These are phyloP conservation scores for Bacidia rubella DNA, from an alignment of 495 filamentous ascomycete species.

Conservation along the genomic window DNA sequence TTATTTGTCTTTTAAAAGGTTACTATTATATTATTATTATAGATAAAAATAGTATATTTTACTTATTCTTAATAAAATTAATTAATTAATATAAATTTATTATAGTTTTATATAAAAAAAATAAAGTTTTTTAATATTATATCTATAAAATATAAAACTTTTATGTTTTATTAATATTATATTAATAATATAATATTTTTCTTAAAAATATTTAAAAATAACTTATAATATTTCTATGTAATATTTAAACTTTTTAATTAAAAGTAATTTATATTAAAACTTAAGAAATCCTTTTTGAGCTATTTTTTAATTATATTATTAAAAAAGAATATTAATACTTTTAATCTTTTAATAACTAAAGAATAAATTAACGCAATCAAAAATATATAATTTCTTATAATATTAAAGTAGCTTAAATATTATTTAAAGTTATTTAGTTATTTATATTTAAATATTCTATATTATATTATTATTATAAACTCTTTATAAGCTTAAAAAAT, in stretches of 20 bases:
- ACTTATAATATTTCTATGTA: too few relatives aligned
- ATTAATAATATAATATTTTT: slow-evolving; percentile 10
- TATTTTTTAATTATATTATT: neutral
- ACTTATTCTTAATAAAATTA: neutral
- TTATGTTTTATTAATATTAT: neutral
- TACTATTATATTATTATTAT: slow-evolving; percentile 3
- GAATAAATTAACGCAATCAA: neutral
- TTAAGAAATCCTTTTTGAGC: too few relatives aligned
- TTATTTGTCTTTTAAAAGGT: neutral
- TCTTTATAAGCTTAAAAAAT: neutral
- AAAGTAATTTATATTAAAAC: too few relatives aligned
- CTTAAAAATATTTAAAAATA: slow-evolving; percentile 1
- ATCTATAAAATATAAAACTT: neutral
- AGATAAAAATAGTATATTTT: neutral
- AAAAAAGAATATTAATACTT: neutral
- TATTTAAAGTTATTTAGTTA: neutral
- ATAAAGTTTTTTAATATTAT: neutral
- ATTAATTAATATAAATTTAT: neutral
- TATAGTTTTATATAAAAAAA: neutral
- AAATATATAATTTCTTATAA: neutral
- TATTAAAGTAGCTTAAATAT: neutral
- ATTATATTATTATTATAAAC: neutral
- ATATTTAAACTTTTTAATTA: too few relatives aligned
- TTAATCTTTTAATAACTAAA: neutral
- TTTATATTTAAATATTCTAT: neutral